phyloP scores from a whole-genome alignment of 2,329 filamentous ascomycete genomes.

The Alternaria dauci region DNA sequence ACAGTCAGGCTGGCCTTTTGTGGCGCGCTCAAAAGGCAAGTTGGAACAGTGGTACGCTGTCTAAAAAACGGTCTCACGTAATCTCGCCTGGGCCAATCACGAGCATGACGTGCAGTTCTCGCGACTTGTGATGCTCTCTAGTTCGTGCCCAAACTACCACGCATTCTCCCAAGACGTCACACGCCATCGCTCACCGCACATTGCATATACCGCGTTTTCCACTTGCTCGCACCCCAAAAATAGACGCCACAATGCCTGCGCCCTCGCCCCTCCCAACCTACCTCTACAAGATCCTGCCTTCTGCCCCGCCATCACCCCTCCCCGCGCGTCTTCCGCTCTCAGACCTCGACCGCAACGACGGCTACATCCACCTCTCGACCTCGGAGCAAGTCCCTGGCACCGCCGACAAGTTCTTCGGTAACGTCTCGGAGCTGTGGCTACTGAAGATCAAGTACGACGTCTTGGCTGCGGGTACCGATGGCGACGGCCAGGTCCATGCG shows the following conservation, averaged over 20 bases:
- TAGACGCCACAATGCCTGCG: constrained; percentile 36
- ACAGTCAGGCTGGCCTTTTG: constrained; percentile 12
- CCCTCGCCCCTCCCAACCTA: constrained; percentile 45
- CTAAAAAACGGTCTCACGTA: constrained; percentile 21
- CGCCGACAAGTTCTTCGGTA: constrained; percentile 46
- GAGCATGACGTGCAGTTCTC: constrained; percentile 7
- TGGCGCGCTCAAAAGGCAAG: constrained; percentile 16
- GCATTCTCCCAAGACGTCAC: neutral
- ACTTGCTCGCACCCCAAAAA: neutral
- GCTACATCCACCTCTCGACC: constrained; percentile 69
- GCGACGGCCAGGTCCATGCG: constrained; percentile 33
- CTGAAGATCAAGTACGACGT: constrained; percentile 63
- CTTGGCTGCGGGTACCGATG: constrained; percentile 45
- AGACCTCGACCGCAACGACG: constrained; percentile 66
- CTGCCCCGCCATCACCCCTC: constrained; percentile 62
- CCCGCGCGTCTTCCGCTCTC: constrained; percentile 66
- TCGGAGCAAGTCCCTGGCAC: constrained; percentile 57
- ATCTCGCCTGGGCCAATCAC: constrained; percentile 20
- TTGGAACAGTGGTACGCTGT: constrained; percentile 12
- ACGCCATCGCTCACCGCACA: neutral
- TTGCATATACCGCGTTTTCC: neutral
- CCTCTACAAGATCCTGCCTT: constrained; percentile 69
- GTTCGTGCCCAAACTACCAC: neutral
- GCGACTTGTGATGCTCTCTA: constrained; percentile 4
- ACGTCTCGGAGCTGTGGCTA: constrained; percentile 56